Evolutionary conservation across 148 eudicot species (phyloP).

Genomic region (Suaeda aralocaspica): DNA sequence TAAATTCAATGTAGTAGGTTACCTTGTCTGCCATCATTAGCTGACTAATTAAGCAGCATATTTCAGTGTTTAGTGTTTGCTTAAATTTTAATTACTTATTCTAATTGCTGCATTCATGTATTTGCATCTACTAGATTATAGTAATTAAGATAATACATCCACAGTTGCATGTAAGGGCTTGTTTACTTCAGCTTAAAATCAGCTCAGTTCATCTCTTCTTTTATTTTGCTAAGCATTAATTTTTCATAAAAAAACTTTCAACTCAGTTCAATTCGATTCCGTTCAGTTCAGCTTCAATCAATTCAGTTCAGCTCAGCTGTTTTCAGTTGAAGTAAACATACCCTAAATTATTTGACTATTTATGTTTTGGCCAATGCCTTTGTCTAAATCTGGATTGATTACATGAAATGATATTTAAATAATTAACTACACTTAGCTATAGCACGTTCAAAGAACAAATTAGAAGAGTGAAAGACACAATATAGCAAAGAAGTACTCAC

Average conservation of each 20-base stretch:
- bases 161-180: too few species aligned
- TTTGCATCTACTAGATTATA: not conserved
- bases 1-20: conserved; percentile 15
- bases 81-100: not conserved
- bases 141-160: not conserved
- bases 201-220: too few species aligned
- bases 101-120: not conserved
- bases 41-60: conserved; percentile 12
- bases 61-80: not conserved
- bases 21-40: conserved; percentile 20
- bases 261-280: too few species aligned
- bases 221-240: too few species aligned
- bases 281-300: too few species aligned
- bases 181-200: too few species aligned
- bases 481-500: too few species aligned
- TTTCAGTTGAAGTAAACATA: too few species aligned
- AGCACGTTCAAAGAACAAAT: not conserved
- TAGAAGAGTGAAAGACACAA: too few species aligned
- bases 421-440: conserved; percentile 1
- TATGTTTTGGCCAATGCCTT: not conserved
- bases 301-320: too few species aligned
- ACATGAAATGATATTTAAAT: conserved; percentile 3
- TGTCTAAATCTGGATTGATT: not conserved
- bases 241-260: too few species aligned
- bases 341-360: not conserved